Percentiles rank a stretch among this genome's conserved stretches.
phyloP scores from a whole-genome alignment of 139 green algal species.

The Raphidocelis subcapitata region DNA sequence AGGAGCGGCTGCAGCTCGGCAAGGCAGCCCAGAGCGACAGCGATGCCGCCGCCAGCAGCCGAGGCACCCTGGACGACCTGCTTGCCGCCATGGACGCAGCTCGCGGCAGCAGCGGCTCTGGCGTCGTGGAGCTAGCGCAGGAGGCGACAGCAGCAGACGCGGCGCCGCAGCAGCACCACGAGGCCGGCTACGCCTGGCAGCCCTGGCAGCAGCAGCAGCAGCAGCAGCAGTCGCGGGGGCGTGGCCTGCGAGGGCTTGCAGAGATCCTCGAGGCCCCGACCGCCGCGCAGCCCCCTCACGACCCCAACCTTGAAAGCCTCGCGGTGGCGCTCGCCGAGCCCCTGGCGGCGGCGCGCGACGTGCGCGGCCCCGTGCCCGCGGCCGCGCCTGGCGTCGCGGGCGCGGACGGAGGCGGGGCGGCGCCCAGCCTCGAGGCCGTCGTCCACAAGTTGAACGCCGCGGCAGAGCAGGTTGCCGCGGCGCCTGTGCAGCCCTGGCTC shows the following conservation, averaged over 20 bases:
- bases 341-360: conserved; percentile 1
- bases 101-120: background rate
- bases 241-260: too few relatives aligned
- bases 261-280: too few relatives aligned
- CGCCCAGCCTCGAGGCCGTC: too few relatives aligned
- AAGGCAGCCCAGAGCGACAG: background rate
- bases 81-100: background rate
- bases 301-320: background rate
- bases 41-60: conserved; percentile 5
- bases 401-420: background rate
- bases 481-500: too few relatives aligned
- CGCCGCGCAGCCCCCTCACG: background rate
- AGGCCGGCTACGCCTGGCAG: background rate
- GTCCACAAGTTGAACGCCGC: too few relatives aligned
- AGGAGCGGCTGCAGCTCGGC: too few relatives aligned
- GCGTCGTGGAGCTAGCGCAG: background rate
- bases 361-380: background rate
- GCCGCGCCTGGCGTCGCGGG: background rate
- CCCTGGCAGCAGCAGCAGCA: conserved; percentile 8
- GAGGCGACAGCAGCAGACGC: background rate
- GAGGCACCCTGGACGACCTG: background rate
- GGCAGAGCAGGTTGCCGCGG: background rate
- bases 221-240: background rate
- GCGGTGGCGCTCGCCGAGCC: background rate
- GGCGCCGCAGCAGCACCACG: background rate